These are phyloP conservation scores for Melampsora larici-populina DNA, from an alignment of 1,284 basidiomycete species.

Conservation along the genomic window DNA sequence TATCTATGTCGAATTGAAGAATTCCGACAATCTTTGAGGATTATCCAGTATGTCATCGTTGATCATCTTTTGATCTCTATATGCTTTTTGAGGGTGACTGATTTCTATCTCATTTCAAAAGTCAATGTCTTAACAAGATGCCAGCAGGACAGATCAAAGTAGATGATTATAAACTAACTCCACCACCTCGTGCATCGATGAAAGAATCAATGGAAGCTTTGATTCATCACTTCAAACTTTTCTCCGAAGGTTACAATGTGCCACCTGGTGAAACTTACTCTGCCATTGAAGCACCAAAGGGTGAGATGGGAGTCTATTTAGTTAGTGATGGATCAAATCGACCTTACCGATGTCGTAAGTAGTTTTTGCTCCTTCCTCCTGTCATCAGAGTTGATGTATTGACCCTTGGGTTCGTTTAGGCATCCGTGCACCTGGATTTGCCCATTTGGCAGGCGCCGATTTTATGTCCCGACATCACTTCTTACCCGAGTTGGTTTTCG, in stretches of 20 bases:
- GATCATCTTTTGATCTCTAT: not conserved
- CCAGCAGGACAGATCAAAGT: conserved; percentile 87
- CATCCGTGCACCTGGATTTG: conserved; percentile 65
- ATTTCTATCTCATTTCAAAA: conserved; percentile 1
- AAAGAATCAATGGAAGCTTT: conserved; percentile 84
- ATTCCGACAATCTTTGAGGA: conserved; percentile 88
- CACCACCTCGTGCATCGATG: conserved; percentile 96
- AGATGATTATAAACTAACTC: conserved; percentile 94
- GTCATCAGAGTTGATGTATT: not conserved
- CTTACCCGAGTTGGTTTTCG: conserved; percentile 27
- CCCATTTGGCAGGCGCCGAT: conserved; percentile 84
- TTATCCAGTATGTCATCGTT: conserved; percentile 69
- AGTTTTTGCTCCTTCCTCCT: conserved; percentile 65
- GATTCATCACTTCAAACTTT: conserved; percentile 96
- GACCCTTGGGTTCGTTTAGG: not conserved
- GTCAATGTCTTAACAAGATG: conserved; percentile 92
- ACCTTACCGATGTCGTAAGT: conserved; percentile 82
- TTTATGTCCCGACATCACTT: conserved; percentile 73
- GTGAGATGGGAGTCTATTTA: conserved; percentile 95
- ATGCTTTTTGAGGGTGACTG: not conserved
- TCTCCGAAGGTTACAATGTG: conserved; percentile 96
- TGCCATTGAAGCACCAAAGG: conserved; percentile 97
- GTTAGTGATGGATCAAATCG: conserved; percentile 87
- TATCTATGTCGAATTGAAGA: conserved; percentile 97
- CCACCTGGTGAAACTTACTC: conserved; percentile 95